Conservation (phyloP, 1,139 yeast species). For the Hemisphaericaspora lyxosophila region DNA sequence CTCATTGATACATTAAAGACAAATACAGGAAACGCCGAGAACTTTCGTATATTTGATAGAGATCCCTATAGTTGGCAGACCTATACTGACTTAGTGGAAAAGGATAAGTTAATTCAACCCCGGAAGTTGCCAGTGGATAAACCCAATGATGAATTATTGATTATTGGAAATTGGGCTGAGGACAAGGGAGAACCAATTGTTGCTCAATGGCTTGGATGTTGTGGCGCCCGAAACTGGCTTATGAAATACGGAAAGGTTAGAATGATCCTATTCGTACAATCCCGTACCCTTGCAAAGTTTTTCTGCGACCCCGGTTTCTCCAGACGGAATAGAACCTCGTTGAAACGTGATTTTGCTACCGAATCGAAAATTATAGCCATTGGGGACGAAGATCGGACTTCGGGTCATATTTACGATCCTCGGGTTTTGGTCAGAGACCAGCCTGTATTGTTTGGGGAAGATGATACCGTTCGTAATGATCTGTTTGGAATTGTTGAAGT, state of each 20-base stretch:
- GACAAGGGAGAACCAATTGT: constrained; percentile 62
- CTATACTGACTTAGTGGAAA: constrained; percentile 43
- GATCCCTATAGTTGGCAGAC: constrained; percentile 72
- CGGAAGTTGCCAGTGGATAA: constrained; percentile 37
- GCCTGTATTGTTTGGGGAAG: constrained; percentile 31
- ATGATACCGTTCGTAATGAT: constrained; percentile 23
- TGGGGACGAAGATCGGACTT: constrained; percentile 23
- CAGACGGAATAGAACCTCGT: constrained; percentile 56
- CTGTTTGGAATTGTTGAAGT: constrained; percentile 56
- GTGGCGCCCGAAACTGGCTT: constrained; percentile 72
- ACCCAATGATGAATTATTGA: constrained; percentile 62
- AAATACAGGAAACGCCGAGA: constrained; percentile 25
- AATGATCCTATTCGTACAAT: constrained; percentile 64
- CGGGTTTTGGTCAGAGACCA: constrained; percentile 37
- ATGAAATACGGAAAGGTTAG: constrained; percentile 72
- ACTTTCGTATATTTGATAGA: constrained; percentile 28
- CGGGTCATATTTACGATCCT: constrained; percentile 39
- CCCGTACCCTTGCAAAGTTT: constrained; percentile 60
- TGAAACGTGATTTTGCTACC: constrained; percentile 61
- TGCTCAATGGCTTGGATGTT: constrained; percentile 75
- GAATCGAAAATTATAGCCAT: constrained; percentile 54
- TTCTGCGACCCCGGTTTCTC: constrained; percentile 48
- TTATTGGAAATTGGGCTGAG: constrained; percentile 64
- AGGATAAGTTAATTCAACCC: constrained; percentile 44
- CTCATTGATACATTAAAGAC: constrained; percentile 22